Conservation (phyloP, 2,329 filamentous ascomycete genomes). For the Apiospora phragmitis region DNA sequence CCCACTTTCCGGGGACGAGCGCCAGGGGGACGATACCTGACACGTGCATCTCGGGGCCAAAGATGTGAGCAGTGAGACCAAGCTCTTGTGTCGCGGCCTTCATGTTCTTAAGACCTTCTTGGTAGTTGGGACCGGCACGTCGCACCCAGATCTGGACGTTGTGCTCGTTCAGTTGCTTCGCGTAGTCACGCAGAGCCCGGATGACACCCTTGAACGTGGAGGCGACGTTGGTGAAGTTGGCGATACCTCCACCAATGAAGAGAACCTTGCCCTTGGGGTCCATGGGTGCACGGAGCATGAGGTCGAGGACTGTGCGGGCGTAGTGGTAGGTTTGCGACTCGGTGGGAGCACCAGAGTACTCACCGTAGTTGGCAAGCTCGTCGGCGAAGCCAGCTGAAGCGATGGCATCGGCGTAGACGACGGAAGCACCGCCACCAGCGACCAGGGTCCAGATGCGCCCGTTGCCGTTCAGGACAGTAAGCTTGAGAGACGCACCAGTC, state of each 20-base stretch:
- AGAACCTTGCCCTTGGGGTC: slow-evolving; percentile 93
- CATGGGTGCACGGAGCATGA: slow-evolving; percentile 90
- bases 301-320: slow-evolving; percentile 91
- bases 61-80: slow-evolving; percentile 69
- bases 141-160: slow-evolving; percentile 97
- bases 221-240: slow-evolving; percentile 99
- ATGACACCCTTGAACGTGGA: slow-evolving; percentile 99
- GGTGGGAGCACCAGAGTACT: slow-evolving; percentile 98
- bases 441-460: slow-evolving; percentile 98
- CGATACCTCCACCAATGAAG: slow-evolving; percentile 99
- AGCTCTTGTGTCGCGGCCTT: slow-evolving; percentile 94
- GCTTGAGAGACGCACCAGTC: slow-evolving; percentile 97
- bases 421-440: slow-evolving; percentile 97
- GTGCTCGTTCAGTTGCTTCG: slow-evolving; percentile 86
- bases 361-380: slow-evolving; percentile 98
- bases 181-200: slow-evolving; percentile 87
- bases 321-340: slow-evolving; percentile 99
- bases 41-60: slow-evolving; percentile 87
- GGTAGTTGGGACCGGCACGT: slow-evolving; percentile 93
- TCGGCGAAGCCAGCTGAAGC: slow-evolving; percentile 92
- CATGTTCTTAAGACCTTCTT: slow-evolving; percentile 99
- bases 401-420: slow-evolving; percentile 98
- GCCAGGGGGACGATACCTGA: slow-evolving; percentile 95
- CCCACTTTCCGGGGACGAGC: slow-evolving; percentile 66
- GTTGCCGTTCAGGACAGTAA: slow-evolving; percentile 88